A percentile compares a stretch with the other conserved stretches of the same genome.
Evolutionary conservation across 805 yeast genomes (phyloP).

Genomic region (Candida vaughaniae): DNA sequence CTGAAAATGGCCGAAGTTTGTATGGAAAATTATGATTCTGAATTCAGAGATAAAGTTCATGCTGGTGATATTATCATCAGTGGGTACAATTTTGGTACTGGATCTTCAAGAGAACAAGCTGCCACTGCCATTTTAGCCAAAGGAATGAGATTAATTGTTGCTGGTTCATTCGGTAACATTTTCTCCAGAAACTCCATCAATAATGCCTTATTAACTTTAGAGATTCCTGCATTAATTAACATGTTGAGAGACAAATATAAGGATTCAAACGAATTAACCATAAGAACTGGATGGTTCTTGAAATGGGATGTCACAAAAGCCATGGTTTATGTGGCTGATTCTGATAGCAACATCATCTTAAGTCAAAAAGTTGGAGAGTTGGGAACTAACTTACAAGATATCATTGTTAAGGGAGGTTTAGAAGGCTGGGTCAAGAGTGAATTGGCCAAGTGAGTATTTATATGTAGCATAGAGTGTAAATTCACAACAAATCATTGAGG

Average conservation of each 20-base stretch:
- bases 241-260: conserved; percentile 69
- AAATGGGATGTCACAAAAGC: conserved; percentile 92
- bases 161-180: conserved; percentile 97
- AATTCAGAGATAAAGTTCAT: conserved; percentile 75
- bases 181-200: conserved; percentile 95
- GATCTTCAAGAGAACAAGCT: conserved; percentile 98
- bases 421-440: conserved; percentile 97
- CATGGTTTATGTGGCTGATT: conserved; percentile 73
- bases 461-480: conserved; percentile 2
- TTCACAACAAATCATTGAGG: too few species aligned
- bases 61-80: conserved; percentile 88
- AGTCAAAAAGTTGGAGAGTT: conserved; percentile 92
- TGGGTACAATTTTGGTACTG: conserved; percentile 97
- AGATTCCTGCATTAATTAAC: conserved; percentile 83
- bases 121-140: conserved; percentile 97
- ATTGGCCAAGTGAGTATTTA: conserved; percentile 27
- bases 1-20: conserved; percentile 98
- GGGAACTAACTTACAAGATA: conserved; percentile 93
- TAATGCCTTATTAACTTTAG: conserved; percentile 91
- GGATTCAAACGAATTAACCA: conserved; percentile 68
- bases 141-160: conserved; percentile 87
- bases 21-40: conserved; percentile 97
- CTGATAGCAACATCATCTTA: conserved; percentile 58
- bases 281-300: conserved; percentile 92
- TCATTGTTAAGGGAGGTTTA: conserved; percentile 93